Evolutionary conservation across 2,329 filamentous ascomycete species (phyloP), one percentile per base, ranked within the genome.

Genomic region (Talaromyces sp.): DNA sequence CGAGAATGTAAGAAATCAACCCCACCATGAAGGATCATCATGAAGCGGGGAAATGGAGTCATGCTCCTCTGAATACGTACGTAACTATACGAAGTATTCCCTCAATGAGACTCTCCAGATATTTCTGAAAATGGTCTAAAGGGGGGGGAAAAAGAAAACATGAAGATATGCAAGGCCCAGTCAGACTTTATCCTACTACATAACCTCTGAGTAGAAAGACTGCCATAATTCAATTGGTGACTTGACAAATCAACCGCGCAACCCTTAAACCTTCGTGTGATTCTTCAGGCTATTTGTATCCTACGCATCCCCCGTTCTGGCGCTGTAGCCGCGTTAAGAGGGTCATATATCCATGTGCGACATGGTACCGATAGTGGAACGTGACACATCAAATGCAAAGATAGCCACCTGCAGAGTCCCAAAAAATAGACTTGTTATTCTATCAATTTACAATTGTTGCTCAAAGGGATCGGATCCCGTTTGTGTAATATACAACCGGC

Each of bases 271-370:
- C 2, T 56, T 56, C 33, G n/a, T 14, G 19, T 22, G 11, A 22
- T 56, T 14, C 33, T 56, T 56, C 52, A 56, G 19, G 33, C 11
- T 56, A 22, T 39, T 37, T 37, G 52, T 24, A 14, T 22, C 11
- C 13, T 9, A 33, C 31, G 24, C n/a, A 16, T 22, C 24, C 35
- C 39, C 31, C 49, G 2, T 57, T 24, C 33, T 63, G 50, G 41
- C 61, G 61, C 61, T 31, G 49, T 33, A 63, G 50, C 61, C 61
- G 60, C 60, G 39, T 47, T 50, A 63, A 63, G 31, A 8, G 37
- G 19, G 10, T 22, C 4, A n/a, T 35, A 54, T 13, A 19, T n/a
- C 47, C n/a, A 54, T 56, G 24, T 56, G 27, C 19, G 31, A 47
- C 61, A 52, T 47, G 59, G 47, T 39, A 37, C 24, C 33, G 31